Conservation (phyloP, 148 eudicot species). For the Silene uniflora region DNA sequence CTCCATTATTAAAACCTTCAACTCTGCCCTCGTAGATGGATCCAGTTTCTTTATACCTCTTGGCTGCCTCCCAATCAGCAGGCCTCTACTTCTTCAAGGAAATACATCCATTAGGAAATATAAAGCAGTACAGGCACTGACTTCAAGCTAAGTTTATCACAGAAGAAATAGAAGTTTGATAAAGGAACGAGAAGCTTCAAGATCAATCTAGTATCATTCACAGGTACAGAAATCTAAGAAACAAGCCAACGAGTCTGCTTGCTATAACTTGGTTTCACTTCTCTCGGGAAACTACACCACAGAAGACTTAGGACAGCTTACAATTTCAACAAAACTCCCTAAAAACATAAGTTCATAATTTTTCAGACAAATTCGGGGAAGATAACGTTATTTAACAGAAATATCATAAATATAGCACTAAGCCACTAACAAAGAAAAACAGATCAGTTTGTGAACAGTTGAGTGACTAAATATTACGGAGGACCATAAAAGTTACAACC, state of each 20-base stretch:
- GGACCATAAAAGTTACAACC: neutral
- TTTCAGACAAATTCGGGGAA: neutral
- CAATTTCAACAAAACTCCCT: neutral
- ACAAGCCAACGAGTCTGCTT: no score
- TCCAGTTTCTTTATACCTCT: conserved; percentile 52
- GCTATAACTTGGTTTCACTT: neutral
- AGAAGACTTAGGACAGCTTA: neutral
- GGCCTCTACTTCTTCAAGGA: conserved; percentile 81
- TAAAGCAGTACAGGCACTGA: conserved; percentile 17
- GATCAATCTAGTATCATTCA: neutral
- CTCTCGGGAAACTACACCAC: neutral
- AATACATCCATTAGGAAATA: conserved; percentile 42
- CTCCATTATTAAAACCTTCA: conserved; percentile 83
- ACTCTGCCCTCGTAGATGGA: conserved; percentile 64
- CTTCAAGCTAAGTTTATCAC: neutral
- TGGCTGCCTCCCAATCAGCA: conserved; percentile 92
- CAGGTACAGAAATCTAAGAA: neutral
- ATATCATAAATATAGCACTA: no score
- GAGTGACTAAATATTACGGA: neutral
- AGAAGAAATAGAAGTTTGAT: neutral
- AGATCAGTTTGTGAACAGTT: neutral
- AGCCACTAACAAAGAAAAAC: neutral
- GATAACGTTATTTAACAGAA: neutral
- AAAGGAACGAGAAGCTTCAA: conserved; percentile 1
- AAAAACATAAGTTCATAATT: neutral